phyloP scores from a whole-genome alignment of 495 filamentous ascomycete species.

The Aspergillus coremiiformis region DNA sequence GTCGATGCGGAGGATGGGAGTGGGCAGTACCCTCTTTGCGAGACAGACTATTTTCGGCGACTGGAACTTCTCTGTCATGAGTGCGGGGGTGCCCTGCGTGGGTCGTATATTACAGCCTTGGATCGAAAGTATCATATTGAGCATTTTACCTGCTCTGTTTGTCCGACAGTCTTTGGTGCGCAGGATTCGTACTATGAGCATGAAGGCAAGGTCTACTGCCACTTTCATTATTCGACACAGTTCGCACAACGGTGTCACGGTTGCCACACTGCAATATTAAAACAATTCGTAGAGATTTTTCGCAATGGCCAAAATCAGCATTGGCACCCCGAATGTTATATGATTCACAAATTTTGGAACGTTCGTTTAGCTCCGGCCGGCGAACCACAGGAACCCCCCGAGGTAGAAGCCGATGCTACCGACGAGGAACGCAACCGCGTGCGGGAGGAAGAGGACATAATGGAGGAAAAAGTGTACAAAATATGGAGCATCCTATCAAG shows the following conservation, averaged over 20 bases:
- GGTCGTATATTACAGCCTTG: constrained; percentile 96
- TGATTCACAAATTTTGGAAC: constrained; percentile 99
- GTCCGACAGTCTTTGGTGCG: constrained; percentile 93
- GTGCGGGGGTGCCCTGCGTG: constrained; percentile 88
- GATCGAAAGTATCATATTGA: constrained; percentile 99
- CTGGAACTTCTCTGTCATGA: constrained; percentile 85
- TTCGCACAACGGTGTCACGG: constrained; percentile 96
- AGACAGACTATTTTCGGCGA: constrained; percentile 94
- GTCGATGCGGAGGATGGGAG: constrained; percentile 80
- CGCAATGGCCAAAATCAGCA: constrained; percentile 97
- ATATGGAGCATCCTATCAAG: constrained; percentile 98
- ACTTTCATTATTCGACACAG: constrained; percentile 97
- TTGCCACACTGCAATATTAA: constrained; percentile 95
- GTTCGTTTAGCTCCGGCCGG: constrained; percentile 67
- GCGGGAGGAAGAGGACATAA: constrained; percentile 78
- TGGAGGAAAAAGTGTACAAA: constrained; percentile 95
- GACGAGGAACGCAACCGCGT: constrained; percentile 68
- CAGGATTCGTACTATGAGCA: constrained; percentile 99
- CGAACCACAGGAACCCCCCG: constrained; percentile 40
- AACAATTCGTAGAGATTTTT: constrained; percentile 99
- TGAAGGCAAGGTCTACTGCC: constrained; percentile 92
- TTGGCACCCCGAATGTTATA: constrained; percentile 99
- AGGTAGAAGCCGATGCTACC: constrained; percentile 55
- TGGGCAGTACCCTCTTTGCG: constrained; percentile 90
- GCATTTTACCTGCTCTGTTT: constrained; percentile 97